Percentiles rank a stretch among this genome's conserved stretches.
These are phyloP conservation scores for Piper betle DNA, from an alignment of 164 flowering plant species.

Conservation along the genomic window DNA sequence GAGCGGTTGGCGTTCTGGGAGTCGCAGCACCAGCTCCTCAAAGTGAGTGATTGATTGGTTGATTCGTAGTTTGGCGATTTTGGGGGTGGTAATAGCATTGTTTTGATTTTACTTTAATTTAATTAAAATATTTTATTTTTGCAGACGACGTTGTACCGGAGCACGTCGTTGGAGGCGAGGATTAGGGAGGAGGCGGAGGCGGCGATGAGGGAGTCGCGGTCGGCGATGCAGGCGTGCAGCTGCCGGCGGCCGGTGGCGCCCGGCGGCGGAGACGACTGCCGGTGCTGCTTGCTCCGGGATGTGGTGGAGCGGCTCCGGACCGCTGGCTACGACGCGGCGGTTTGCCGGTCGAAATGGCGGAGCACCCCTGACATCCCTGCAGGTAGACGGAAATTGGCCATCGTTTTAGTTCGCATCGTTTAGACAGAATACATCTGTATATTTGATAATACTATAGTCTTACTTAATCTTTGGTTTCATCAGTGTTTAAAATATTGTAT, in stretches of 20 bases:
- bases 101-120: neutral
- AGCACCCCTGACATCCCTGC: slow-evolving; percentile 53
- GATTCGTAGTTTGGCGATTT: neutral
- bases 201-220: slow-evolving; percentile 30
- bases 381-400: slow-evolving; percentile 24
- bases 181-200: slow-evolving; percentile 46
- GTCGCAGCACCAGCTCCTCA: slow-evolving; percentile 14
- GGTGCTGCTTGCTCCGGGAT: slow-evolving; percentile 39
- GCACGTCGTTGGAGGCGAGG: slow-evolving; percentile 44
- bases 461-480: too few species aligned
- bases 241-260: slow-evolving; percentile 28
- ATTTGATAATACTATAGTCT: too few species aligned
- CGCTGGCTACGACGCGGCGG: slow-evolving; percentile 41
- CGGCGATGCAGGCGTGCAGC: slow-evolving; percentile 20
- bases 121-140: neutral
- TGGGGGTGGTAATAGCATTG: neutral
- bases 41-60: slow-evolving; percentile 9
- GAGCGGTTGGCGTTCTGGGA: slow-evolving; percentile 19
- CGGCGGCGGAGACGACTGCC: slow-evolving; percentile 30
- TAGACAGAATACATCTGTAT: neutral
- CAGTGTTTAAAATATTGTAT: too few species aligned
- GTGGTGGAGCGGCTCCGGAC: slow-evolving; percentile 34
- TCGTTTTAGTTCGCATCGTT: neutral
- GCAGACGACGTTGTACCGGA: slow-evolving; percentile 50
- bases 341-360: slow-evolving; percentile 80